Base-by-base conservation (phyloP, 1,139 yeast genomes). In the Suhomyces wounanorum region DNA sequence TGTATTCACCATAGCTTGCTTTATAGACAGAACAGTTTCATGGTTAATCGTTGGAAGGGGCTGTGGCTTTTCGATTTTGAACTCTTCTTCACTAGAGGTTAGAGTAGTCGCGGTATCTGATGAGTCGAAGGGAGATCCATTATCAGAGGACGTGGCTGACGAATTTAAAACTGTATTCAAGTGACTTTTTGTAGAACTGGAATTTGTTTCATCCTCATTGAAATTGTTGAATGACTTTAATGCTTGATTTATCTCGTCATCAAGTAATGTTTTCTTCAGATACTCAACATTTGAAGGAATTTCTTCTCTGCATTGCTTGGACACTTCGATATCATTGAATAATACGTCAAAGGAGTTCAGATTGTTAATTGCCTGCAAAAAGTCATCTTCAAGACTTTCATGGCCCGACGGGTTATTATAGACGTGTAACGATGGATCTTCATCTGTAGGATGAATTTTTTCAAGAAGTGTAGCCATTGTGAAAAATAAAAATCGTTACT, bases 1-100 rank as follows among this genome's bases (percentile, higher is more conserved):
- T 3, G 67, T 65, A 38, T 68, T 60, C 31, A 67, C 59, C 72
- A 70, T 69, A 23, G 69, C 59, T 44, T 58, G 59, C 52, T 70
- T 70, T 40, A 70, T 54, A n/a, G 63, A 53, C 10, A 56, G 49
- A 10, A 70, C 57, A 1, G 75, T 70, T 21, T 55, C 54, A 21
- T 54, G 39, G 44, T 61, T 57, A 26, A 59, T 49, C 23, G 42
- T 35, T 10, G 51, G 51, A 1, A 18, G 26, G 6, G 21, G 35
- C 18, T 36, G 47, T 11, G n/a, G 13, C 30, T 47, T 47, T 18
- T 33, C 38, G 9, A 41, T 13, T 39, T 51, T 50, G 43, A 45
- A 48, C 35, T 45, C 53, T 13, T 52, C 58, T 28, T 57, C 62
- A 25, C 51, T 53, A 8, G 61, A 51, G 1, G 65, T 52, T 8